Evolutionary conservation across 1,139 yeast species (phyloP).

Genomic region (Torulaspora globosa): DNA sequence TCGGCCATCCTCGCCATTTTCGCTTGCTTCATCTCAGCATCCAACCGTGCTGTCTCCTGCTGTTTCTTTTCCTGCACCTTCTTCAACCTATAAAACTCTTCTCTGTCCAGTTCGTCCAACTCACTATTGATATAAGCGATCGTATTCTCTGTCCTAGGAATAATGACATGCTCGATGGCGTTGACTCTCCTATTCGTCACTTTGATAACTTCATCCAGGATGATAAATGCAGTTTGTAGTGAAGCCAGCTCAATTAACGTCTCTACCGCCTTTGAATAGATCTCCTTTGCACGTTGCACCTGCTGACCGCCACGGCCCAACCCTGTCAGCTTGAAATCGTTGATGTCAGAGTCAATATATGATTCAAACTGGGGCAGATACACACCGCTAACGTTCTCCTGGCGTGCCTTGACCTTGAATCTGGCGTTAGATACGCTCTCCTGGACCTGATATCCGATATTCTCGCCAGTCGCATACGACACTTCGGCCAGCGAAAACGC

Average conservation of each 20-base stretch:
- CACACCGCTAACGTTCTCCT: slow-evolving; percentile 96
- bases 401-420: slow-evolving; percentile 84
- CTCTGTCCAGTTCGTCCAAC: slow-evolving; percentile 95
- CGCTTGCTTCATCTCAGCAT: slow-evolving; percentile 35
- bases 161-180: slow-evolving; percentile 97
- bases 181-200: slow-evolving; percentile 97
- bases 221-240: slow-evolving; percentile 90
- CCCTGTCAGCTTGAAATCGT: slow-evolving; percentile 94
- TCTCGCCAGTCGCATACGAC: slow-evolving; percentile 93
- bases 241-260: slow-evolving; percentile 94
- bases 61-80: slow-evolving; percentile 95
- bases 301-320: slow-evolving; percentile 98
- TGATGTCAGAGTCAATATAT: slow-evolving; percentile 73
- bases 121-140: slow-evolving; percentile 91
- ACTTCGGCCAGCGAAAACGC: slow-evolving; percentile 97
- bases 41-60: slow-evolving; percentile 41
- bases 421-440: slow-evolving; percentile 90
- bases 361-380: slow-evolving; percentile 89
- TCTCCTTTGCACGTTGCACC: slow-evolving; percentile 88
- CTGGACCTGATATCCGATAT: slow-evolving; percentile 90
- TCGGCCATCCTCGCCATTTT: slow-evolving; percentile 11
- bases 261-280: slow-evolving; percentile 92
- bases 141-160: slow-evolving; percentile 96
- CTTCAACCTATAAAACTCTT: slow-evolving; percentile 92
- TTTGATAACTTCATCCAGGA: slow-evolving; percentile 94